A percentile compares a stretch with the other conserved stretches of the same genome.
phyloP scores from a whole-genome alignment of 345 rosid species.

The Barbarea vulgaris region DNA sequence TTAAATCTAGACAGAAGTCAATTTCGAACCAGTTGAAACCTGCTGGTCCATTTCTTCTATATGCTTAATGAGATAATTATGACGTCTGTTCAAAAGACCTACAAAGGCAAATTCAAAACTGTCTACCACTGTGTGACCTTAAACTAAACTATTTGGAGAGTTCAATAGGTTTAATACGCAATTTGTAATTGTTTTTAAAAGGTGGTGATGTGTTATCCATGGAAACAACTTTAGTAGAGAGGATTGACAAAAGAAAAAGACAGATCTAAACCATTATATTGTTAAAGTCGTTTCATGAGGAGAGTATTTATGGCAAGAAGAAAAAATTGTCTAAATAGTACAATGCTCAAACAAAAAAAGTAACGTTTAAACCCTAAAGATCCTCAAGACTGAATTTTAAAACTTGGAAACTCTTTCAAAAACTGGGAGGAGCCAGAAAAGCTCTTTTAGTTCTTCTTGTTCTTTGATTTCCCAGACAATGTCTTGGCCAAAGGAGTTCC shows the following conservation, averaged over 20 bases:
- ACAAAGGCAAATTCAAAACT: no score
- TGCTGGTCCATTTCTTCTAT: no score
- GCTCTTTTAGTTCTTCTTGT: constrained; percentile 42
- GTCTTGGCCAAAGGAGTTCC: constrained; percentile 42
- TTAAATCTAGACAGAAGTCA: background rate
- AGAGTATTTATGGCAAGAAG: constrained; percentile 17
- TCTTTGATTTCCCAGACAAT: constrained; percentile 42
- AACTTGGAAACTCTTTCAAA: constrained; percentile 35
- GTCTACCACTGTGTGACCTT: no score
- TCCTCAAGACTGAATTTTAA: constrained; percentile 33
- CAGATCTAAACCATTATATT: constrained; percentile 15
- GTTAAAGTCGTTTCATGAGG: constrained; percentile 27
- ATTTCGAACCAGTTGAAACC: no score
- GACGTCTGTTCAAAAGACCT: no score
- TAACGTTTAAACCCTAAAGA: constrained; percentile 31
- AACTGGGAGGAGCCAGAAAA: constrained; percentile 11
- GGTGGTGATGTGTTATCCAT: no score
- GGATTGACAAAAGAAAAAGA: background rate
- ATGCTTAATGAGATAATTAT: no score
- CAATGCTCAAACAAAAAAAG: constrained; percentile 33
- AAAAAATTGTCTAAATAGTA: constrained; percentile 26
- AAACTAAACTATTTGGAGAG: background rate
- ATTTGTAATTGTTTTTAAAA: background rate
- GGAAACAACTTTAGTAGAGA: no score
- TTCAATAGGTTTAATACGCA: background rate